These are phyloP conservation scores for Heterobasidion parviporum DNA, from an alignment of 1,284 basidiomycete species.

Conservation along the genomic window DNA sequence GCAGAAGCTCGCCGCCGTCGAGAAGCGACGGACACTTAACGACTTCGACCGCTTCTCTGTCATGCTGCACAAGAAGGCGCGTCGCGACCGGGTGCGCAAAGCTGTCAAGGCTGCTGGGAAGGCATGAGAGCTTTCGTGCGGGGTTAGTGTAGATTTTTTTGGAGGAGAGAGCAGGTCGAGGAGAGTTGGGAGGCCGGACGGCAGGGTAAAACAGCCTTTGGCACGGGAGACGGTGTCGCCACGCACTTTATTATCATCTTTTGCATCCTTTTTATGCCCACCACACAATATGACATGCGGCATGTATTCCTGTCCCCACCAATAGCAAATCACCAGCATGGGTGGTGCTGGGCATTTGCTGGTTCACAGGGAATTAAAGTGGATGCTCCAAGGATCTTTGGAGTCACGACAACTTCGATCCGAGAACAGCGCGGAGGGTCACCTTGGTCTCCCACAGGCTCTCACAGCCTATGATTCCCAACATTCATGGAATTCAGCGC, in stretches of 20 bases:
- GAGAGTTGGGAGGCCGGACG: neutral
- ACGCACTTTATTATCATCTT: neutral
- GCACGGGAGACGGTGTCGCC: neutral
- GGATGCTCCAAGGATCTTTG: neutral
- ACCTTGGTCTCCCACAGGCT: too few species aligned
- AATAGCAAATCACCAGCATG: neutral
- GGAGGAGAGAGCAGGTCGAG: neutral
- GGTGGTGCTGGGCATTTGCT: neutral
- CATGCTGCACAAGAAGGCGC: conserved; percentile 71
- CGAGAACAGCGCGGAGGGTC: too few species aligned
- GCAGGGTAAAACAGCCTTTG: neutral
- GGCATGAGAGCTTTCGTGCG: conserved; percentile 22
- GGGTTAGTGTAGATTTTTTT: neutral
- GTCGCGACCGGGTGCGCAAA: conserved; percentile 67
- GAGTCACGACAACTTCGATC: too few species aligned
- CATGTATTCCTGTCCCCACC: neutral
- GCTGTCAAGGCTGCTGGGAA: conserved; percentile 40
- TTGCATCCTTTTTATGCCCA: neutral
- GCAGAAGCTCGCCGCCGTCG: conserved; percentile 76
- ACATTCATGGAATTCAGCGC: too few species aligned
- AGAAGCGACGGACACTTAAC: conserved; percentile 71
- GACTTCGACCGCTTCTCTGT: conserved; percentile 89
- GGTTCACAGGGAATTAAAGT: neutral
- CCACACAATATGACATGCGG: conserved; percentile 7
- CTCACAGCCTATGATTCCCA: too few species aligned